Evolutionary conservation across 495 filamentous ascomycete genomes (phyloP).

Genomic region (Astrothelium subdiscretum): DNA sequence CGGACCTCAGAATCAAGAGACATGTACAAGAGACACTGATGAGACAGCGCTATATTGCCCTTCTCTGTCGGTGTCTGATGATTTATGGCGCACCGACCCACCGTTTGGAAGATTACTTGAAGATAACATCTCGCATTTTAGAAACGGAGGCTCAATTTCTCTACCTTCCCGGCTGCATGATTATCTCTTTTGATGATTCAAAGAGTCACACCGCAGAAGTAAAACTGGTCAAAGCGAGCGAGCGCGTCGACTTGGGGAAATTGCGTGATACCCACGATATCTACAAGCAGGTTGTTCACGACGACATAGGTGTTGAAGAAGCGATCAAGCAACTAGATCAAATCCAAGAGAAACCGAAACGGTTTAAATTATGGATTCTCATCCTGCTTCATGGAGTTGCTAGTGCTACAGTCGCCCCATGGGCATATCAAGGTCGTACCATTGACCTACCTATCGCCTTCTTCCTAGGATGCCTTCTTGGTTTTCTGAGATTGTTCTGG

Average conservation of each 20-base stretch:
- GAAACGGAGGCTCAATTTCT: slow-evolving; percentile 2
- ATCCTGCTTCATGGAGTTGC: slow-evolving; percentile 8
- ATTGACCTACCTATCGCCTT: slow-evolving; percentile 9
- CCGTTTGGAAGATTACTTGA: slow-evolving; percentile 1
- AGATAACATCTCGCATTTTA: slow-evolving; percentile 2
- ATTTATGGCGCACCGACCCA: slow-evolving; percentile 13
- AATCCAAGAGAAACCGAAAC: background rate
- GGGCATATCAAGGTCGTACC: slow-evolving; percentile 3
- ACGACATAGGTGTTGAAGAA: slow-evolving; percentile 1
- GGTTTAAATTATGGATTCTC: background rate
- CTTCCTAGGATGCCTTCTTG: slow-evolving; percentile 5
- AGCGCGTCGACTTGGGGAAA: slow-evolving; percentile 3
- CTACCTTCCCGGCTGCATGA: slow-evolving; percentile 11
- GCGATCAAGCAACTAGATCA: background rate
- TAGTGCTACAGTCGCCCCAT: slow-evolving; percentile 1
- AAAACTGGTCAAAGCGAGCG: slow-evolving; percentile 1
- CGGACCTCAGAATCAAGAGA: background rate
- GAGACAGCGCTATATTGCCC: background rate
- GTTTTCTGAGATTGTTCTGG: background rate
- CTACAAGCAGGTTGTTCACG: slow-evolving; percentile 6
- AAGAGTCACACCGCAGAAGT: slow-evolving; percentile 2
- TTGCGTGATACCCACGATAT: slow-evolving; percentile 2
- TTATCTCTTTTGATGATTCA: slow-evolving; percentile 7
- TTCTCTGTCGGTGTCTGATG: background rate
- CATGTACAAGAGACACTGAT: background rate